Percentiles rank a stretch among this genome's conserved stretches.
Conservation (phyloP, 768 basidiomycete species). For the Lactarius hengduanensis region DNA sequence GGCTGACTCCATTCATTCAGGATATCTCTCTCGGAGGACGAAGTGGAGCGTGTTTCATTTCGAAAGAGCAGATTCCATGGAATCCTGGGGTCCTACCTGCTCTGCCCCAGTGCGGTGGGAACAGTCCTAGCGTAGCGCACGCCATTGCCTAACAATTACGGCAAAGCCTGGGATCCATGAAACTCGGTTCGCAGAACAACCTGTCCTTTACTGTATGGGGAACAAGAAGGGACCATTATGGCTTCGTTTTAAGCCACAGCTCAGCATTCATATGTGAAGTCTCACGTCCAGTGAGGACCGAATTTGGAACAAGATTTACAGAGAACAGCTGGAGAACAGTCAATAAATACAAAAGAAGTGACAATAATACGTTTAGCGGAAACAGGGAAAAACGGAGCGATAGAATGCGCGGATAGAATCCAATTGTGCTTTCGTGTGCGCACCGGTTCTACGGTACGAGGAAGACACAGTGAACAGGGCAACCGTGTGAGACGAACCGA, state of each 20-base stretch:
- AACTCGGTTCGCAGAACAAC: background rate
- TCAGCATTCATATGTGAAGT: background rate
- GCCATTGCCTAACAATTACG: background rate
- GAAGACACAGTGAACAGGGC: background rate
- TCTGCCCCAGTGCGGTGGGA: background rate
- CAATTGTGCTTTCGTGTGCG: background rate
- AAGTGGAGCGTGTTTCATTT: background rate
- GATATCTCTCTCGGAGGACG: background rate
- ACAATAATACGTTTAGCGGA: background rate
- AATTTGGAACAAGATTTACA: background rate
- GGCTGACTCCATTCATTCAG: background rate
- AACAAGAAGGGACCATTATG: background rate
- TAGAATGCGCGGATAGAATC: background rate
- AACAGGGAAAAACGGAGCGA: background rate
- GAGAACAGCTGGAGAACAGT: background rate
- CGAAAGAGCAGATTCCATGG: background rate
- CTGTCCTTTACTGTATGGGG: background rate
- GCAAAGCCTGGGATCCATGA: background rate
- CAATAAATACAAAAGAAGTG: background rate
- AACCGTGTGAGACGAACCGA: background rate
- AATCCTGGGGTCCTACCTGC: slow-evolving; percentile 8
- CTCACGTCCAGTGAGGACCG: background rate
- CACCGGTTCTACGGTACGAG: background rate
- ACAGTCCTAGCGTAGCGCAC: background rate
- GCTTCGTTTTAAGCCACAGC: background rate